A percentile compares a stretch with the other conserved stretches of the same genome.
Conservation (phyloP, 768 basidiomycete species). For the Erythrobasidium yunnanense region DNA sequence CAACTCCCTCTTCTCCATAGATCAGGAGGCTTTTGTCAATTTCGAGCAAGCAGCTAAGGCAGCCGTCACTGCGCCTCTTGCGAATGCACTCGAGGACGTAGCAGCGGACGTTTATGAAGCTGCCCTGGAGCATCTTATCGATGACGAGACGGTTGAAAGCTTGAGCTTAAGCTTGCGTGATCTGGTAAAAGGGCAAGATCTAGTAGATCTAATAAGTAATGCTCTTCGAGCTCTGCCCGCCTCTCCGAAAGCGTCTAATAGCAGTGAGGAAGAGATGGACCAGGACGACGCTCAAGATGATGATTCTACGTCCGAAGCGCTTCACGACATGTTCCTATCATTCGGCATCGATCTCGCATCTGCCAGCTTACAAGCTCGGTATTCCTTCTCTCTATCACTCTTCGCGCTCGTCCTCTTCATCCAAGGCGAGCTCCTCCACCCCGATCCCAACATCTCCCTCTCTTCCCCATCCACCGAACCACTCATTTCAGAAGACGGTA, state of each 20-base stretch:
- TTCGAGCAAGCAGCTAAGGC: background rate
- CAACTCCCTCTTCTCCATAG: too few relatives aligned
- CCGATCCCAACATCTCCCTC: background rate
- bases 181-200: background rate
- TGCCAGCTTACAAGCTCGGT: background rate
- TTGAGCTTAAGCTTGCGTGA: background rate
- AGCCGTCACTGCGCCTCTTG: background rate
- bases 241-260: background rate
- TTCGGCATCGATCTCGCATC: background rate
- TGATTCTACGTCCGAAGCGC: too few relatives aligned
- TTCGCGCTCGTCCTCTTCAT: background rate
- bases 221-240: background rate
- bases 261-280: background rate
- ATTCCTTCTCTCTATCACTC: background rate
- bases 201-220: background rate
- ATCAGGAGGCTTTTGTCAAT: too few relatives aligned
- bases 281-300: background rate
- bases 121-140: background rate
- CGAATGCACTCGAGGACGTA: background rate
- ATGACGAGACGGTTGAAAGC: background rate
- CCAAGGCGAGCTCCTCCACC: background rate
- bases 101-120: constrained; percentile 2
- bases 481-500: constrained; percentile 1
- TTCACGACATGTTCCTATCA: background rate
- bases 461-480: background rate